Base-by-base conservation (phyloP, 2,329 filamentous ascomycete genomes). In the Arthrobotrys iridis region DNA sequence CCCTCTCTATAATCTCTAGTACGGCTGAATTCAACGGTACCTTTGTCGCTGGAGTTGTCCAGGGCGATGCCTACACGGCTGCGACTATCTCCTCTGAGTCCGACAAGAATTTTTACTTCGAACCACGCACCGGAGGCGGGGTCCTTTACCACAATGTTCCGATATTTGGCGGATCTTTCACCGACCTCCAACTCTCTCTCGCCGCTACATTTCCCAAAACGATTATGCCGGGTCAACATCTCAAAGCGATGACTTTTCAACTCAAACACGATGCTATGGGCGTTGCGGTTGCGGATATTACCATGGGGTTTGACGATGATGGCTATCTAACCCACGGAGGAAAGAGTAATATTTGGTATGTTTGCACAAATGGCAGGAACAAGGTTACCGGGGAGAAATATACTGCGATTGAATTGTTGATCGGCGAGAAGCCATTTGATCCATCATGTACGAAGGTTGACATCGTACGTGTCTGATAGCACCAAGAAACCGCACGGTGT, bases 61-160 rank as follows among this genome's bases (percentile, higher is more conserved):
- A 73, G 45, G 60, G 35, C 6, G 50, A 50, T 11, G 43, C 60
- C 30, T 55, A 65, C 24, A 65, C 41, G 22, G 68, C 60, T 4
- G 68, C 68, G 8, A 58, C 41, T 0, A 24, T 73, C 22, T 65
- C 68, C 3, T 37, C 48, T 18, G 52, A 26, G 8, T 2, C 50
- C 20, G 68, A 73, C 30, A 48, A 37, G 8, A 60, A 45, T 22
- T 73, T 73, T 26, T 66, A 60, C 52, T 73, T 66, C 60, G 60
- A 73, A 30, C 15, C 43, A 8, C 28, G 52, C 2, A 52, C 70
- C 37, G 70, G 55, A 20, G 48, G 48, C 18, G 48, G 48, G 13
- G 37, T 67, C 20, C 70, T 74, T n/a, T 74, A 74, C 20, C 60
- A 74, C 28, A 63, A 62, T 8, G 33, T 62, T 15, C 52, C 60